Evolutionary conservation across 805 yeast species (phyloP).

Genomic region (Ogataea glucozyma): DNA sequence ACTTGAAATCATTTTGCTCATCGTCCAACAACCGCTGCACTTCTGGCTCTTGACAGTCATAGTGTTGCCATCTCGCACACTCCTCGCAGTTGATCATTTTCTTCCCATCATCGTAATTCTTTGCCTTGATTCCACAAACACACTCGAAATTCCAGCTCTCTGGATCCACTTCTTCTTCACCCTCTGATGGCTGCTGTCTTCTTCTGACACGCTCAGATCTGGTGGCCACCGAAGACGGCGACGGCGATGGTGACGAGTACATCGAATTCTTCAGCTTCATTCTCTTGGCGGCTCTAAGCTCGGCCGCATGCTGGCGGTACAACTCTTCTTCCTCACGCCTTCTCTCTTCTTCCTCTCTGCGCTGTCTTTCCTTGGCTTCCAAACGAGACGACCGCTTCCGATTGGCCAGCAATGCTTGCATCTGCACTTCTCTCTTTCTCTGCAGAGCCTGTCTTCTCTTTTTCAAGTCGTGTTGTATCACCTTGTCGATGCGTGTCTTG

Average conservation of each 20-base stretch:
- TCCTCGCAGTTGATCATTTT: conserved; percentile 37
- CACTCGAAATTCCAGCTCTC: conserved; percentile 42
- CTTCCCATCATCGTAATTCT: conserved; percentile 41
- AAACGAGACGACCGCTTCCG: conserved; percentile 75
- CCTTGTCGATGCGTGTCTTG: conserved; percentile 35
- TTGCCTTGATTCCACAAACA: conserved; percentile 38
- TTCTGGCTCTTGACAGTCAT: conserved; percentile 34
- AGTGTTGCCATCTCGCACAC: conserved; percentile 44
- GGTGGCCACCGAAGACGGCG: conserved; percentile 37
- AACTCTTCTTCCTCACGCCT: conserved; percentile 47
- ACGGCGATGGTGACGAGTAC: conserved; percentile 32
- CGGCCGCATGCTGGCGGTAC: conserved; percentile 45
- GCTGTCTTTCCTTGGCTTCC: conserved; percentile 58
- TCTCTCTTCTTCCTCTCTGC: conserved; percentile 53
- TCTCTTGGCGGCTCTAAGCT: conserved; percentile 44
- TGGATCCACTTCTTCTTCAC: too few species aligned
- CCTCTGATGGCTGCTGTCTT: conserved; percentile 19
- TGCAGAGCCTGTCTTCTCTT: conserved; percentile 55
- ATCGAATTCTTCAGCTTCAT: conserved; percentile 36
- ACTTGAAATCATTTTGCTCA: conserved; percentile 28
- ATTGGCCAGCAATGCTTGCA: conserved; percentile 62
- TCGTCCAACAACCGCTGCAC: conserved; percentile 34
- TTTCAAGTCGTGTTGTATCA: conserved; percentile 48
- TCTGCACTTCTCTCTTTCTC: conserved; percentile 61
- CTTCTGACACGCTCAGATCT: conserved; percentile 34